Base-by-base conservation (phyloP, 768 basidiomycete genomes). In the Hysterangium stoloniferum region DNA sequence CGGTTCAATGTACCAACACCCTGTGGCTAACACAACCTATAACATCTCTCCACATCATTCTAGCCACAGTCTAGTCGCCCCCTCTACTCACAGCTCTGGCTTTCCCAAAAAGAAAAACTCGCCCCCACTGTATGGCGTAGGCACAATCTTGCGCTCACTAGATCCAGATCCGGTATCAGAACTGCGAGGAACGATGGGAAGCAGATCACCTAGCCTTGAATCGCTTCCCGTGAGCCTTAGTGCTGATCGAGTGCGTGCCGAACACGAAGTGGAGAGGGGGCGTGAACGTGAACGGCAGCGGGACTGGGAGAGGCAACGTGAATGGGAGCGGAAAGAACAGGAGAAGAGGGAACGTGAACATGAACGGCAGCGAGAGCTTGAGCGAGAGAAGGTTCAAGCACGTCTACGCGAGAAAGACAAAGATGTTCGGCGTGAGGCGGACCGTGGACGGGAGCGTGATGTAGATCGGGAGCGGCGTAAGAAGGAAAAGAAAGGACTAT, bases 351-450 rank as follows among this genome's bases (percentile, higher is more conserved):
- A 62, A 61, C 33, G 53, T 53, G 57, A 67, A 63, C 40, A 62
- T 38, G 45, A 60, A 12, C 59, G 63, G 20, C 54, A 62, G 43
- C 54, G 56, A 58, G 58, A 65, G 20, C 60, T 64, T 19, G 68
- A 67, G 43, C 71, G 73, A 35, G 79, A 80, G 25, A 71, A 71
- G 3, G 59, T 64, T 6, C 68, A 69, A 12, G 73, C 71, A 4
- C 80, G 82, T 53, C 65, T 25, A 13, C 25, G 20, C 11, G 45
- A 17, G 33, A 20, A 34, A 38, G 52, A 47, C 6, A 43, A 24
- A 1, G 13, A 36, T 13, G 45, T 35, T 4, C 25, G 20, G 6
- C 33, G 27, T 31, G 32, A 45, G 25, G 31, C 12, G 9, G 52
- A 38, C 28, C 31, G 34, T 15, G 25, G 35, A 13, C 20, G 29